Base-by-base conservation (phyloP, 1,139 yeast genomes). In the Yamadazyma dendronema region DNA sequence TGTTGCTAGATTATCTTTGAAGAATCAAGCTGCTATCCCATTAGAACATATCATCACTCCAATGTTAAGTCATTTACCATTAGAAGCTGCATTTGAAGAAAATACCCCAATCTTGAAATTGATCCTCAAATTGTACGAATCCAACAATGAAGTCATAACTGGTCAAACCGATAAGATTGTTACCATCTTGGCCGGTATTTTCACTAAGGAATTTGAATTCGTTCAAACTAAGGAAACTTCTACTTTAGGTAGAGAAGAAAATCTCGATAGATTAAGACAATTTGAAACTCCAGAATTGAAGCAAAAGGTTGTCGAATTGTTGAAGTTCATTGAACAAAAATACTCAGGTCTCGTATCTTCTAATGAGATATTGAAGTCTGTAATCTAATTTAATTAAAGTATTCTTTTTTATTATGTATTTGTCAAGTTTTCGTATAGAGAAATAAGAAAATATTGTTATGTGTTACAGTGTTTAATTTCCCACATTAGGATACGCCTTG, bases 11-110 rank as follows among this genome's bases (percentile, higher is more conserved):
- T 76, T 92, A 87, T 77, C 87, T 15, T 69, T 86, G 60, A 83
- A 84, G 59, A 77, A 85, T 59, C 80, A 79, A 53, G 67, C 67
- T 37, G 76, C 83, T 32, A 81, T 92, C 48, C 97, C 97, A 43
- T 66, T 89, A 52, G 79, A 76, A 44, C 95, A 82, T 49, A 85
- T 92, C 25, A 61, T 92, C 37, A 88, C 89, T 31, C 85, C 84
- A 28, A 71, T 94, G 52, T 69, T 90, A 46, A 67, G 72, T 37
- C 92, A 85, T 56, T 74, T 94, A 57, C 99, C 99, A 37, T 76
- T 92, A 57, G 78, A 81, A 57, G 81, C 90, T 38, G 97, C 92
- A 8, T 84, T 77, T 50, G 97, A 90, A 67, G 99, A 92, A 65
- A 89, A 92, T 65, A 79, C 81, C 25, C 97, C 98, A 42, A 83